These are phyloP conservation scores for Brassica juncea DNA, from an alignment of 345 rosid species.

Conservation along the genomic window DNA sequence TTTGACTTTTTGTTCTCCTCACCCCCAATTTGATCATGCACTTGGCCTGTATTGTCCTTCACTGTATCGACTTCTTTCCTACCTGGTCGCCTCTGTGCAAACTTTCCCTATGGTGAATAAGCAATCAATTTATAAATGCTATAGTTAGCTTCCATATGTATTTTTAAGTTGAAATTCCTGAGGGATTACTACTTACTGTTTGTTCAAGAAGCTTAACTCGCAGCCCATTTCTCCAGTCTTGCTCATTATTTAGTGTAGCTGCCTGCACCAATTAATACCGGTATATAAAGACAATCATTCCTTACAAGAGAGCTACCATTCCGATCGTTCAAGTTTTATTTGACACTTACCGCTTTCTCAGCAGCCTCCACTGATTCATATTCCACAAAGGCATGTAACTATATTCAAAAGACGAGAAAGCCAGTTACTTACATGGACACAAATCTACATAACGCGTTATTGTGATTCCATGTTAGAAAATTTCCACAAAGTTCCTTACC, in stretches of 20 bases:
- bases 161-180: not conserved
- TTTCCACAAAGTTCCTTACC: constrained; percentile 42
- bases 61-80: constrained; percentile 62
- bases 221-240: constrained; percentile 94
- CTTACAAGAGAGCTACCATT: not conserved
- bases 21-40: constrained; percentile 51
- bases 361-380: constrained; percentile 81
- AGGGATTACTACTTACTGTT: constrained; percentile 47
- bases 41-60: constrained; percentile 47
- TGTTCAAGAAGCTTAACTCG: constrained; percentile 75
- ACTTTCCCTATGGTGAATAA: constrained; percentile 50
- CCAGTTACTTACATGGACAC: constrained; percentile 6
- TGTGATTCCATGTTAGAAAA: not conserved
- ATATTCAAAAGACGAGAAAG: constrained; percentile 16
- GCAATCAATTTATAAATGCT: not conserved
- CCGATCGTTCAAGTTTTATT: not conserved
- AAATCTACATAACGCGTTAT: not conserved
- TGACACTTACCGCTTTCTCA: constrained; percentile 77
- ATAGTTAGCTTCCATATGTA: constrained; percentile 9
- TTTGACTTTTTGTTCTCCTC: constrained; percentile 51
- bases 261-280: constrained; percentile 53
- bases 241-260: constrained; percentile 70
- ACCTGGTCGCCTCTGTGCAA: constrained; percentile 58
- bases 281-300: not conserved
- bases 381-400: constrained; percentile 90